Percentiles rank a stretch among this genome's conserved stretches.
Conservation (phyloP, 2,329 filamentous ascomycete species). For the Aspergillus novoparasiticus region DNA sequence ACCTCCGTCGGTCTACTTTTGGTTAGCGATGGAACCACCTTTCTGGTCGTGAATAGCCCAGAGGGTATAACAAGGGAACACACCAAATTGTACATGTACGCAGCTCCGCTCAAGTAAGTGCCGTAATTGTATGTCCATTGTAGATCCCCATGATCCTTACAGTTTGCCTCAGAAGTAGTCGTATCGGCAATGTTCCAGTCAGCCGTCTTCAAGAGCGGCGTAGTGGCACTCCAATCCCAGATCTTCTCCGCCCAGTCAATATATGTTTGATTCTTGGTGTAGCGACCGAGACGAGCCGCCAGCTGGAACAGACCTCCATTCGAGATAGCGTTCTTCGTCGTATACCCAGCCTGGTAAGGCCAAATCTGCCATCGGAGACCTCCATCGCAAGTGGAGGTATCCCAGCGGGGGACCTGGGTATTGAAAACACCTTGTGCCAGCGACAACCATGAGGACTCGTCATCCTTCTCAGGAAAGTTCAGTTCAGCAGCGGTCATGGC, state of each 20-base stretch:
- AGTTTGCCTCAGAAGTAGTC: slow-evolving; percentile 53
- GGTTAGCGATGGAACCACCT: slow-evolving; percentile 22
- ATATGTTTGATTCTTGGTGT: slow-evolving; percentile 79
- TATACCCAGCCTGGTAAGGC: slow-evolving; percentile 70
- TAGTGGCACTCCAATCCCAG: slow-evolving; percentile 59
- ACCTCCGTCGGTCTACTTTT: slow-evolving; percentile 39
- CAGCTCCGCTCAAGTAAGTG: slow-evolving; percentile 59
- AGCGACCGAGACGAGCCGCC: slow-evolving; percentile 69
- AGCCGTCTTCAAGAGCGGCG: slow-evolving; percentile 53
- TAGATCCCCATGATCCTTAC: slow-evolving; percentile 54
- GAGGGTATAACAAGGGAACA: slow-evolving; percentile 16
- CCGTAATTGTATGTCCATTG: slow-evolving; percentile 63
- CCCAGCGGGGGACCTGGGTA: slow-evolving; percentile 72
- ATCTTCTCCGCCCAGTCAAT: slow-evolving; percentile 74
- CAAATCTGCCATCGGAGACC: slow-evolving; percentile 87
- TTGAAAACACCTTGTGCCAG: slow-evolving; percentile 81
- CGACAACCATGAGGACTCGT: slow-evolving; percentile 72
- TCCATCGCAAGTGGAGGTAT: slow-evolving; percentile 66
- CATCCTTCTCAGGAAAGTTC: slow-evolving; percentile 70
- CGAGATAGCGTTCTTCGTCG: slow-evolving; percentile 61
- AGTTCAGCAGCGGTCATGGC: slow-evolving; percentile 78
- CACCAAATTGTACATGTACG: slow-evolving; percentile 59
- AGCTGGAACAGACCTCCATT: slow-evolving; percentile 63
- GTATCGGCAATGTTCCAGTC: slow-evolving; percentile 61
- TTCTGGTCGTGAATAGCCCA: not conserved